Conservation (phyloP, 306 rosid species). For the Acacia crassicarpa region DNA sequence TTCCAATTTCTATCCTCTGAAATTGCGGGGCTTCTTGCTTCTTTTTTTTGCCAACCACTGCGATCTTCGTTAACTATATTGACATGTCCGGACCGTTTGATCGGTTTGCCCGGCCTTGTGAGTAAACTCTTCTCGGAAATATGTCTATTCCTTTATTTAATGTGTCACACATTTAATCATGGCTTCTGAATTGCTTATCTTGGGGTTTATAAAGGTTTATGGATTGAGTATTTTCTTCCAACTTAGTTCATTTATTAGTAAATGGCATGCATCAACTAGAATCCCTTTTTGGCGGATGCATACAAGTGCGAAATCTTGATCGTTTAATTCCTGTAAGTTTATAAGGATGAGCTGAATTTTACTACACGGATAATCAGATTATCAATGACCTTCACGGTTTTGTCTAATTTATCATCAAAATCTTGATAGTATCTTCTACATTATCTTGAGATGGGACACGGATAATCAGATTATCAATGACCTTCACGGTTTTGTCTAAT, state of each 20-base stretch:
- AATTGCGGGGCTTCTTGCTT: background rate
- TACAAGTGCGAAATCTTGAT: background rate
- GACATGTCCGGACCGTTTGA: constrained; percentile 61
- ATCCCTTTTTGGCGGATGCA: background rate
- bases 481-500: background rate
- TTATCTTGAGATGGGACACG: background rate
- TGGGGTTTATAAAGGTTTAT: constrained; percentile 2
- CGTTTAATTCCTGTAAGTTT: background rate
- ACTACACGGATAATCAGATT: background rate
- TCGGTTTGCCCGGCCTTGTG: constrained; percentile 62
- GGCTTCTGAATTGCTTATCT: background rate
- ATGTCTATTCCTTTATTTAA: background rate
- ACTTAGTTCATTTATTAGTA: background rate
- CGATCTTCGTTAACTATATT: background rate
- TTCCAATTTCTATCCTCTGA: background rate
- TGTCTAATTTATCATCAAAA: background rate
- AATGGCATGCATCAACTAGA: background rate
- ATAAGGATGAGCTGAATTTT: constrained; percentile 5
- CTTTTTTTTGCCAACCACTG: background rate
- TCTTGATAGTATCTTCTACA: background rate
- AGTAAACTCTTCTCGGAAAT: constrained; percentile 18
- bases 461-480: too few species aligned
- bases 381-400: background rate
- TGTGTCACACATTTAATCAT: background rate
- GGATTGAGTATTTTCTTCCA: background rate